phyloP scores from a whole-genome alignment of 176 grass and related monocot species.

The Bolboschoenus planiculmis region DNA sequence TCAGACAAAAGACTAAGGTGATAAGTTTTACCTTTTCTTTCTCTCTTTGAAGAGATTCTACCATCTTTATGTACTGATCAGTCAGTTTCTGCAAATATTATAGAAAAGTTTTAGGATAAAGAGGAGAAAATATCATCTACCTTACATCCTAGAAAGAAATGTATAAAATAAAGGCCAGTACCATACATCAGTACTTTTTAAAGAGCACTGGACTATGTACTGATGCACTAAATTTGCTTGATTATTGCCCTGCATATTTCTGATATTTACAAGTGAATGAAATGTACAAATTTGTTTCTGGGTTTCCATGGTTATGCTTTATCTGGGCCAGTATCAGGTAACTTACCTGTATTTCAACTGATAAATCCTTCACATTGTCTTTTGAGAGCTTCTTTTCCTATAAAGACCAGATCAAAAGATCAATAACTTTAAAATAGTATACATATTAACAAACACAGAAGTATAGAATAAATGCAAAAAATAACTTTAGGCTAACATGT shows the following conservation, averaged over 20 bases:
- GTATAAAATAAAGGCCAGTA: background rate
- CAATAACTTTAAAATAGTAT: conserved; percentile 20
- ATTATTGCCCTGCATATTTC: background rate
- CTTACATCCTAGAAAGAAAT: conserved; percentile 17
- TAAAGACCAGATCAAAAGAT: background rate
- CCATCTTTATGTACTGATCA: conserved; percentile 76
- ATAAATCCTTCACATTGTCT: conserved; percentile 78
- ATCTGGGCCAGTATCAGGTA: background rate
- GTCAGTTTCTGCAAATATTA: conserved; percentile 78
- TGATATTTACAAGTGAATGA: background rate
- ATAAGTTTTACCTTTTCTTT: conserved; percentile 49
- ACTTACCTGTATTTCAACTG: conserved; percentile 51
- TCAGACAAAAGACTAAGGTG: background rate
- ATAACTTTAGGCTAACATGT: background rate
- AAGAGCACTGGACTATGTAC: background rate
- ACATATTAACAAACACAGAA: conserved; percentile 4
- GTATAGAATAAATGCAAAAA: background rate
- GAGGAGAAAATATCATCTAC: conserved; percentile 4
- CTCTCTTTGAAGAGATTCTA: conserved; percentile 62
- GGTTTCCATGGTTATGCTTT: background rate
- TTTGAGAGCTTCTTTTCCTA: conserved; percentile 98
- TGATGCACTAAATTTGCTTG: background rate
- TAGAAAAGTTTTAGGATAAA: conserved; percentile 4
- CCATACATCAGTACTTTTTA: background rate
- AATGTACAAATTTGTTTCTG: background rate